Percentiles rank a stretch among this genome's conserved stretches.
Conservation (phyloP, 2,329 filamentous ascomycete species). For the Elsinoe perseae region DNA sequence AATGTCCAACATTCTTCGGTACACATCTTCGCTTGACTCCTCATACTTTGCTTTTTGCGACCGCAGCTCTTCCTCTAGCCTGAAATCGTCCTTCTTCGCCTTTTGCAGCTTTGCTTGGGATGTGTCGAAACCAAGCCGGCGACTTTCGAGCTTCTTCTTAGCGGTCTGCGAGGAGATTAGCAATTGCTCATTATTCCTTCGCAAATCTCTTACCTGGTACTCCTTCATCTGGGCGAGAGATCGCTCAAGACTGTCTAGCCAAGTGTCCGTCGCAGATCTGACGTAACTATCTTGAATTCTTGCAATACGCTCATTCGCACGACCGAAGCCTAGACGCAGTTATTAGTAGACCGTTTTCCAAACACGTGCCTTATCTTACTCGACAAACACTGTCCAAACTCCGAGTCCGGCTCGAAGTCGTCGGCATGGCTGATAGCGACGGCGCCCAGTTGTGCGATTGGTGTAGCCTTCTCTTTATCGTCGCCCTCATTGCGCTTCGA, state of each 20-base stretch:
- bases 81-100: constrained; percentile 86
- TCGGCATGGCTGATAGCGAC: constrained; percentile 85
- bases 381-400: constrained; percentile 81
- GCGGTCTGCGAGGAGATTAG: constrained; percentile 47
- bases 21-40: constrained; percentile 86
- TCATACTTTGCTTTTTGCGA: constrained; percentile 93
- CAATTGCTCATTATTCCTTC: background rate
- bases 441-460: constrained; percentile 69
- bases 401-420: constrained; percentile 83
- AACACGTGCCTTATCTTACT: constrained; percentile 27
- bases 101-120: constrained; percentile 87
- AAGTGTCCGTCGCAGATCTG: constrained; percentile 66
- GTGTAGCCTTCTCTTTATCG: constrained; percentile 79
- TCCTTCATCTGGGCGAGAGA: constrained; percentile 94
- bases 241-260: constrained; percentile 86
- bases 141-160: constrained; percentile 87
- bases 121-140: constrained; percentile 83
- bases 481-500: constrained; percentile 77
- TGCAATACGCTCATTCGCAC: constrained; percentile 80
- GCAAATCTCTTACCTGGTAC: constrained; percentile 62
- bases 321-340: constrained; percentile 55
- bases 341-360: background rate
- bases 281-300: constrained; percentile 79
- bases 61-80: constrained; percentile 85
- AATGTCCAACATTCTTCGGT: constrained; percentile 90